Percentiles rank a stretch among this genome's conserved stretches.
phyloP scores from a whole-genome alignment of 345 rosid genomes.

The Isatis tinctoria region DNA sequence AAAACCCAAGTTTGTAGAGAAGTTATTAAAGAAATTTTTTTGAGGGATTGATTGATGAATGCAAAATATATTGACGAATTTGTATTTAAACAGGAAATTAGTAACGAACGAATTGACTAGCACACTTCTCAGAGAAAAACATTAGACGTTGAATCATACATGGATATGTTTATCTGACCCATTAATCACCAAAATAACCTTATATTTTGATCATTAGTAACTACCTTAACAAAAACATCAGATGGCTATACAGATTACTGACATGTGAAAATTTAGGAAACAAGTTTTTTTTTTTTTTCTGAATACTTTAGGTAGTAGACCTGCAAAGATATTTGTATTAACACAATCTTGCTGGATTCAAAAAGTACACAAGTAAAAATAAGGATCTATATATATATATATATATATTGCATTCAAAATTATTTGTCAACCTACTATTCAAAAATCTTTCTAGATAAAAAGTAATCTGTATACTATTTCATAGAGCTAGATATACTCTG shows the following conservation, averaged over 20 bases:
- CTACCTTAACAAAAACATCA: too few relatives aligned
- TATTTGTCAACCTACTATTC: slow-evolving; percentile 1
- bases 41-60: background rate
- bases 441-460: background rate
- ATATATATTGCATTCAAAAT: background rate
- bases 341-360: background rate
- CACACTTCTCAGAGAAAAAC: background rate
- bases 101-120: background rate
- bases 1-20: background rate
- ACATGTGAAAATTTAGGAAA: background rate
- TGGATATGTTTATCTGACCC: background rate
- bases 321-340: background rate
- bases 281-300: background rate
- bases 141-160: background rate
- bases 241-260: background rate
- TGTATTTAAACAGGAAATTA: background rate
- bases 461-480: background rate
- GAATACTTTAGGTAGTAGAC: background rate
- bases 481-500: background rate
- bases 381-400: too few relatives aligned
- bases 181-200: background rate
- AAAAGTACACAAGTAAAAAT: background rate
- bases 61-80: background rate
- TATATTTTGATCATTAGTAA: background rate
- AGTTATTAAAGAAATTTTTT: background rate